These are phyloP conservation scores for Stachybotrys chartarum DNA, from an alignment of 2,329 filamentous ascomycete species.

Conservation along the genomic window DNA sequence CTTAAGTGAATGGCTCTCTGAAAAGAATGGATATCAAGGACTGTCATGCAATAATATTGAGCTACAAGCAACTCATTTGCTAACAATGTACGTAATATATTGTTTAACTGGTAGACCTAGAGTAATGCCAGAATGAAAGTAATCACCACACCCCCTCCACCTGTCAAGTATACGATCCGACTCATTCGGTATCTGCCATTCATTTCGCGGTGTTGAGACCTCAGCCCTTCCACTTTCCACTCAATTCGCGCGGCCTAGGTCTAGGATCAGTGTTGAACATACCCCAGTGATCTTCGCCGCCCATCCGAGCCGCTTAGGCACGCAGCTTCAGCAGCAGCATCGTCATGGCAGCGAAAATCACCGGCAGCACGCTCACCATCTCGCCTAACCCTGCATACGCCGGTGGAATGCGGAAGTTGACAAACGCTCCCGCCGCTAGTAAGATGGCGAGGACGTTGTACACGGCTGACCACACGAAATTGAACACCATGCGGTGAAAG, in stretches of 20 bases:
- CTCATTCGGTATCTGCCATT: too few relatives aligned
- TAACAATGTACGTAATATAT: too few relatives aligned
- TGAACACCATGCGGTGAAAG: constrained; percentile 43
- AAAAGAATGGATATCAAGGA: too few relatives aligned
- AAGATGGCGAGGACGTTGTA: constrained; percentile 58
- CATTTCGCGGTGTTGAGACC: too few relatives aligned
- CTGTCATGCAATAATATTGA: too few relatives aligned
- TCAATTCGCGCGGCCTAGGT: neutral
- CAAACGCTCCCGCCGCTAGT: constrained; percentile 52
- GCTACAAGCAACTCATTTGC: too few relatives aligned
- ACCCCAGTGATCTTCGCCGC: neutral
- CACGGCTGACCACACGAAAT: constrained; percentile 54
- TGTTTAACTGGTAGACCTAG: too few relatives aligned
- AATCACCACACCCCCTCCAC: too few relatives aligned
- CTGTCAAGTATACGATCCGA: too few relatives aligned
- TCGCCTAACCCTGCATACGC: constrained; percentile 54
- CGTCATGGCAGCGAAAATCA: constrained; percentile 33
- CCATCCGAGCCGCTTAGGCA: neutral
- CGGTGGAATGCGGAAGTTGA: constrained; percentile 41
- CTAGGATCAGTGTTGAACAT: neutral
- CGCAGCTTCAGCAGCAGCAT: constrained; percentile 14
- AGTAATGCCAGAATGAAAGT: too few relatives aligned
- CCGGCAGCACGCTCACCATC: constrained; percentile 57
- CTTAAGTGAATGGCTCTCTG: too few relatives aligned
- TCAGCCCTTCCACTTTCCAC: too few relatives aligned